Percentiles rank a stretch among this genome's conserved stretches.
Conservation (phyloP, 495 filamentous ascomycete genomes). For the Penicillium antarcticum region DNA sequence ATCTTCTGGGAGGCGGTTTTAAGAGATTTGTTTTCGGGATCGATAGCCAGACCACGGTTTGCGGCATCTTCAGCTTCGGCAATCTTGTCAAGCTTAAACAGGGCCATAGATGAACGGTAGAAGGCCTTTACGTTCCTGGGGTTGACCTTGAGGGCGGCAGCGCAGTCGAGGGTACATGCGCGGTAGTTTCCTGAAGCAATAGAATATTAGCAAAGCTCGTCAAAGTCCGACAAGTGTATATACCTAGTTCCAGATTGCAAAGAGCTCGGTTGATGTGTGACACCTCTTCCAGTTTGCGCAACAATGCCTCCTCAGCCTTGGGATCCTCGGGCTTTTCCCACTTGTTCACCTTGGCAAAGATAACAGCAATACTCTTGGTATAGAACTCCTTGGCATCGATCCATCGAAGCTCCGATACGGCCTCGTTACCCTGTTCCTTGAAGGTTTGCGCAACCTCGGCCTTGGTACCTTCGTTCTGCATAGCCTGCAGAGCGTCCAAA, state of each 20-base stretch:
- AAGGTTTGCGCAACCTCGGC: conserved; percentile 75
- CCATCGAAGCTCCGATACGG: conserved; percentile 70
- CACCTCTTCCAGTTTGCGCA: conserved; percentile 63
- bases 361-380: conserved; percentile 69
- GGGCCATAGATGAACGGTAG: conserved; percentile 76
- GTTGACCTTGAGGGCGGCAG: conserved; percentile 74
- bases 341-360: conserved; percentile 57
- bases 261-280: conserved; percentile 83
- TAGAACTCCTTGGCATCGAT: conserved; percentile 89
- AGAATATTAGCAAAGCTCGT: conserved; percentile 6
- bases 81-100: conserved; percentile 69
- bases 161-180: conserved; percentile 76
- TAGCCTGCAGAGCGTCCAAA: conserved; percentile 80
- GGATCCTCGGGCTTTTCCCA: conserved; percentile 43
- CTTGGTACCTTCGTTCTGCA: conserved; percentile 89
- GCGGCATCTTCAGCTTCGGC: conserved; percentile 74
- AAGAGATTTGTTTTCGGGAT: conserved; percentile 59
- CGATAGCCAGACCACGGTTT: conserved; percentile 64
- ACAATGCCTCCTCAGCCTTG: conserved; percentile 52
- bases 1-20: conserved; percentile 52
- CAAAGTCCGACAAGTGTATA: conserved; percentile 10
- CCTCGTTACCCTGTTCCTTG: conserved; percentile 87
- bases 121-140: conserved; percentile 78
- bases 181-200: conserved; percentile 68
- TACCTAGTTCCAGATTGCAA: conserved; percentile 75